Conservation (phyloP, 1,284 basidiomycete genomes). For the Trichosporon sp. region DNA sequence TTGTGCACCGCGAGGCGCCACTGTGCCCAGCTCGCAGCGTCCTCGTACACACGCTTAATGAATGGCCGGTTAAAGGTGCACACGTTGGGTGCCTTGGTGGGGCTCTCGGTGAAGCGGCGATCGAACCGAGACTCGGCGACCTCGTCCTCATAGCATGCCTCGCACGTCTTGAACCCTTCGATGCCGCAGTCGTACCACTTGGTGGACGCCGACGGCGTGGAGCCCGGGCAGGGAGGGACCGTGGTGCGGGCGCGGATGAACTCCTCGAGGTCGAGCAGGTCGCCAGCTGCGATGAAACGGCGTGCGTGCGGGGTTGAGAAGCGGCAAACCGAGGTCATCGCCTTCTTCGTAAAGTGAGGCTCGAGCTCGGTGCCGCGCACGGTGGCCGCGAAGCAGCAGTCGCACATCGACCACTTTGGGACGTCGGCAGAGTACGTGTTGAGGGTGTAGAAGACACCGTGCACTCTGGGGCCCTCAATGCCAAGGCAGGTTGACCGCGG, state of each 20-base stretch:
- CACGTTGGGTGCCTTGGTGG: not conserved
- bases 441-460: constrained; percentile 18
- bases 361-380: constrained; percentile 6
- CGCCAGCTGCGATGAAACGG: not conserved
- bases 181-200: constrained; percentile 17
- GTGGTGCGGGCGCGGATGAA: constrained; percentile 4
- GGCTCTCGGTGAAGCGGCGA: not conserved
- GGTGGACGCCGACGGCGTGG: not conserved
- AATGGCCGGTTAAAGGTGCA: constrained; percentile 14
- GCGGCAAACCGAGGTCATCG: not conserved
- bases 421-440: not conserved
- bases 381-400: not conserved
- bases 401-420: constrained; percentile 12
- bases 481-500: constrained; percentile 12
- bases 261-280: not conserved
- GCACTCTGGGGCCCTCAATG: constrained; percentile 20
- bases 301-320: constrained; percentile 1
- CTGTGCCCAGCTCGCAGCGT: not conserved
- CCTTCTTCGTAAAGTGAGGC: constrained; percentile 1
- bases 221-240: not conserved
- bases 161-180: constrained; percentile 14
- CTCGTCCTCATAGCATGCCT: constrained; percentile 15
- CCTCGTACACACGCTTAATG: not conserved
- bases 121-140: constrained; percentile 3
- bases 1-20: constrained; percentile 15